phyloP scores from a whole-genome alignment of 2,329 filamentous ascomycete genomes.

The Curvularia hawaiiensis region DNA sequence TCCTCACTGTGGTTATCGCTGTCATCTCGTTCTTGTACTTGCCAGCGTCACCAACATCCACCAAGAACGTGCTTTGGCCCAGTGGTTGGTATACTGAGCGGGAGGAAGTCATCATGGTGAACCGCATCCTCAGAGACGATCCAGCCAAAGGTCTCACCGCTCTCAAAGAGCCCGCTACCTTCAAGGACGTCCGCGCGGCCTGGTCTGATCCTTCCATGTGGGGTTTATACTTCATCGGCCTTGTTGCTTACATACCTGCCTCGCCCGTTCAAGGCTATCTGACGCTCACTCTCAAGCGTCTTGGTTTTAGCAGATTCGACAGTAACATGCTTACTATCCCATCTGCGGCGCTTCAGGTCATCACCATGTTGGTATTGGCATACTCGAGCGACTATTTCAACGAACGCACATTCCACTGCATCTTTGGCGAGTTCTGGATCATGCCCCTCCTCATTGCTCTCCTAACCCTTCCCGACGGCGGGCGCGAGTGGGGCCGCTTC shows the following conservation, averaged over 20 bases:
- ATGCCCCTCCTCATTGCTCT: slow-evolving; percentile 50
- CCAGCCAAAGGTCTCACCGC: slow-evolving; percentile 62
- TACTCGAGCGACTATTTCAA: slow-evolving; percentile 58
- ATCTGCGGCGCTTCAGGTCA: slow-evolving; percentile 55
- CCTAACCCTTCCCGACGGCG: slow-evolving; percentile 39
- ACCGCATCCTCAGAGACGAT: slow-evolving; percentile 62
- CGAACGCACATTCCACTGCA: slow-evolving; percentile 57
- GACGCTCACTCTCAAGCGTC: slow-evolving; percentile 46
- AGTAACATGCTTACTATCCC: slow-evolving; percentile 50
- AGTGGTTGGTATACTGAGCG: slow-evolving; percentile 69
- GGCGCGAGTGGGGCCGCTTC: slow-evolving; percentile 48
- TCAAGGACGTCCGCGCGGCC: slow-evolving; percentile 55
- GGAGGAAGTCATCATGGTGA: slow-evolving; percentile 72
- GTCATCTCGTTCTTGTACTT: slow-evolving; percentile 42
- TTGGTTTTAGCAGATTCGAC: slow-evolving; percentile 51
- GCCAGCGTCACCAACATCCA: slow-evolving; percentile 57
- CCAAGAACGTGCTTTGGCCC: slow-evolving; percentile 46
- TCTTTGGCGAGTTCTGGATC: slow-evolving; percentile 50
- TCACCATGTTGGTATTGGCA: slow-evolving; percentile 52
- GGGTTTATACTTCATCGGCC: slow-evolving; percentile 59
- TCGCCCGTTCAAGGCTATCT: slow-evolving; percentile 48
- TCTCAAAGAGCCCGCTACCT: slow-evolving; percentile 59
- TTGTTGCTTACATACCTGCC: slow-evolving; percentile 45
- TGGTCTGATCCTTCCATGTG: slow-evolving; percentile 61
- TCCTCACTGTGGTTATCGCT: slow-evolving; percentile 39